phyloP scores from a whole-genome alignment of 2,329 filamentous ascomycete species.

The Cercospora citrullina region DNA sequence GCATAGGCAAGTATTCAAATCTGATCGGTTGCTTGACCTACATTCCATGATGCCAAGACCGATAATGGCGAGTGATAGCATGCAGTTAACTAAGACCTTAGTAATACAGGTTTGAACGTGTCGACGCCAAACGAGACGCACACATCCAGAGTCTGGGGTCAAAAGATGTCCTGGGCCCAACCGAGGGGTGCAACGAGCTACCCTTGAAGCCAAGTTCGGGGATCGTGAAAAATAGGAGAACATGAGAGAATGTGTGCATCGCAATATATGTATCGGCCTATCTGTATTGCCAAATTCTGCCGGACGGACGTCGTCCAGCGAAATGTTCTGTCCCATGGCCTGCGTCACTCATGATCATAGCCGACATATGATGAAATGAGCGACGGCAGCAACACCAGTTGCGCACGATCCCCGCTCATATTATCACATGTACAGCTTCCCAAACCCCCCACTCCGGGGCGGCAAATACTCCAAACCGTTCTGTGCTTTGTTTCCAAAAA shows the following conservation, averaged over 20 bases:
- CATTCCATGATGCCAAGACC: neutral
- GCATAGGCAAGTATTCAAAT: neutral
- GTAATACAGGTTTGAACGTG: neutral
- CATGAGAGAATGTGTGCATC: neutral
- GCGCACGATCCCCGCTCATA: conserved; percentile 13
- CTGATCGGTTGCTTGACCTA: neutral
- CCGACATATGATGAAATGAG: neutral
- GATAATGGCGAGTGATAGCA: neutral
- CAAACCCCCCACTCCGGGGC: conserved; percentile 7
- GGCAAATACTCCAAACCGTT: conserved; percentile 16
- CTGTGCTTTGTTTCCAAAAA: conserved; percentile 4
- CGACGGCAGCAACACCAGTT: conserved; percentile 23
- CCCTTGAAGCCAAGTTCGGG: neutral
- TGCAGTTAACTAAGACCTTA: neutral
- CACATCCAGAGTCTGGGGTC: neutral
- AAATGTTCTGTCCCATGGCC: conserved; percentile 8
- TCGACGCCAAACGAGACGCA: neutral
- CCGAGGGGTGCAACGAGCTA: neutral
- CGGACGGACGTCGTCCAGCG: neutral
- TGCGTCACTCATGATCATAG: conserved; percentile 23
- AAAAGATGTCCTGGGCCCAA: neutral
- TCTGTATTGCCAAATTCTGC: conserved; percentile 12
- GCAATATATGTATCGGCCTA: conserved; percentile 2
- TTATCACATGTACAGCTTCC: conserved; percentile 12
- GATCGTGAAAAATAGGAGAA: neutral